Evolutionary conservation across 768 basidiomycete species (phyloP).

Genomic region (Mycena indigotica): DNA sequence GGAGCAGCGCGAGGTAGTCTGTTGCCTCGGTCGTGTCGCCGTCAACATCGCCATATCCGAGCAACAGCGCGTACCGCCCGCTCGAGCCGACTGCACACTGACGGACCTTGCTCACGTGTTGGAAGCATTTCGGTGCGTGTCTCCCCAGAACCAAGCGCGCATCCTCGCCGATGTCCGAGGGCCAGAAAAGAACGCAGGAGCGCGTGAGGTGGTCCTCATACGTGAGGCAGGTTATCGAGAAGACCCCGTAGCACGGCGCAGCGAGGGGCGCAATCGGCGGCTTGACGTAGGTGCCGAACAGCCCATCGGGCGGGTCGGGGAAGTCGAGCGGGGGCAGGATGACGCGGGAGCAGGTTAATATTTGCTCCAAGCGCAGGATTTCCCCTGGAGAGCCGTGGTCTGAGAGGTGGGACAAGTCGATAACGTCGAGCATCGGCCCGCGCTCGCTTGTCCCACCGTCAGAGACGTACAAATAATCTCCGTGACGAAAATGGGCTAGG

Average conservation of each 20-base stretch:
- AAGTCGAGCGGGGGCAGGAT: neutral
- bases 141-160: no score
- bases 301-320: neutral
- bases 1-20: neutral
- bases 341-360: neutral
- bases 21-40: neutral
- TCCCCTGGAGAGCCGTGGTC: neutral
- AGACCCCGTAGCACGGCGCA: neutral
- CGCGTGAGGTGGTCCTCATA: neutral
- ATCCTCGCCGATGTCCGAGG: neutral
- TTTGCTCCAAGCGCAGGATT: neutral
- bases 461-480: neutral
- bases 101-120: neutral
- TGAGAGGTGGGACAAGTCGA: neutral
- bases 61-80: neutral
- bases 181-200: neutral
- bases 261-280: neutral
- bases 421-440: neutral
- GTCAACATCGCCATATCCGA: neutral
- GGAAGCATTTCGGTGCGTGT: neutral
- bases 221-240: neutral
- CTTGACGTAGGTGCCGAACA: neutral
- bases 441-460: neutral
- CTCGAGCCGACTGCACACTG: neutral
- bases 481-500: neutral